phyloP scores from a whole-genome alignment of 805 yeast genomes.

The Debaryomyces maramus region DNA sequence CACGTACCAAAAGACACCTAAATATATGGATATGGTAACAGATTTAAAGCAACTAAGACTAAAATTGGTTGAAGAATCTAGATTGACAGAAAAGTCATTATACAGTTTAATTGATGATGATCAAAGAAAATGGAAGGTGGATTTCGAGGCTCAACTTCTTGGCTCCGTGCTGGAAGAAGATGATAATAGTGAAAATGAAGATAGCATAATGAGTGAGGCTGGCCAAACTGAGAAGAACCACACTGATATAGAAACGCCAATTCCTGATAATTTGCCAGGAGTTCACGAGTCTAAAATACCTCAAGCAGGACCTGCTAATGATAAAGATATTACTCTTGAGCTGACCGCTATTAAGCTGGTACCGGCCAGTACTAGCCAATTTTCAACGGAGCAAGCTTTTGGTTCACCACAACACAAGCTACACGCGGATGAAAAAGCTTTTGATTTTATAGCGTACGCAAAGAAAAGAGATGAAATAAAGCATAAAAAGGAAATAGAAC shows the following conservation, averaged over 20 bases:
- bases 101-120: constrained; percentile 53
- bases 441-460: constrained; percentile 62
- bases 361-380: not conserved
- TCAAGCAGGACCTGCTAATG: not conserved
- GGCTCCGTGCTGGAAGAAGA: constrained; percentile 11
- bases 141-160: constrained; percentile 26
- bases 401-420: not conserved
- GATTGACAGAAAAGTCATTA: constrained; percentile 76
- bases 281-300: not conserved
- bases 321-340: too few species aligned
- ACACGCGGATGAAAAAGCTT: constrained; percentile 16
- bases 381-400: not conserved
- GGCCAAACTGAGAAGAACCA: constrained; percentile 6
- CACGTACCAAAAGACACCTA: constrained; percentile 79
- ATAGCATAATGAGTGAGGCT: constrained; percentile 20
- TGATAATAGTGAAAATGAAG: constrained; percentile 17
- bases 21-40: constrained; percentile 57
- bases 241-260: constrained; percentile 10
- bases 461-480: constrained; percentile 42
- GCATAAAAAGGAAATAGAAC: constrained; percentile 25
- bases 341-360: too few species aligned
- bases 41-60: constrained; percentile 74
- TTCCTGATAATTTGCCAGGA: constrained; percentile 3
- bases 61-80: constrained; percentile 75
- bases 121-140: constrained; percentile 28